Percentiles rank a stretch among this genome's conserved stretches.
Conservation (phyloP, 2,329 filamentous ascomycete genomes). For the Penicillium sp. region DNA sequence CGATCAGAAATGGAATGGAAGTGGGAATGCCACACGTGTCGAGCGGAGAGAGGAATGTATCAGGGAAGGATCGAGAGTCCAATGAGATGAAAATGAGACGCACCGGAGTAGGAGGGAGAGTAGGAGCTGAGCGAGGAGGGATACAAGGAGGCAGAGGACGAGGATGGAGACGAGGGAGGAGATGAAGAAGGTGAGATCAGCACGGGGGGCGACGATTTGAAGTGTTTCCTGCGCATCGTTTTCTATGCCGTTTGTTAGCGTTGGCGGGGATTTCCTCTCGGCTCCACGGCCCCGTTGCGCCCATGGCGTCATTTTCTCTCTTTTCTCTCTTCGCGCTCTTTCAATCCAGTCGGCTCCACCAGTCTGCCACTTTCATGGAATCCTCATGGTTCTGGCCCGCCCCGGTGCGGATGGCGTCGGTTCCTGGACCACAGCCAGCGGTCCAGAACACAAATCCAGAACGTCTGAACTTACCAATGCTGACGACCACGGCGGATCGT, state of each 20-base stretch:
- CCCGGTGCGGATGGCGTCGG: slow-evolving; percentile 2
- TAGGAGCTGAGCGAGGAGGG: slow-evolving; percentile 33
- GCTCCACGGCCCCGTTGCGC: not conserved
- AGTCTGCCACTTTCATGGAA: too few relatives aligned
- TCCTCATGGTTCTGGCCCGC: too few relatives aligned
- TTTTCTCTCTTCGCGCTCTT: not conserved
- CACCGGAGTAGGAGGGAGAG: slow-evolving; percentile 15
- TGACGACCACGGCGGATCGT: too few relatives aligned
- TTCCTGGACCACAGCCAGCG: too few relatives aligned
- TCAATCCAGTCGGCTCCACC: not conserved
- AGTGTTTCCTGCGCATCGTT: slow-evolving; percentile 7
- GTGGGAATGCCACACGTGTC: slow-evolving; percentile 33
- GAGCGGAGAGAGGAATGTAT: slow-evolving; percentile 16
- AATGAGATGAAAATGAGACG: not conserved
- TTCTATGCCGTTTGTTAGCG: not conserved
- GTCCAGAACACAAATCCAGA: too few relatives aligned
- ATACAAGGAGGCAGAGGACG: slow-evolving; percentile 29
- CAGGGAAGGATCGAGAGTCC: not conserved
- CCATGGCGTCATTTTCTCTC: slow-evolving; percentile 5
- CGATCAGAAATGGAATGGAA: slow-evolving; percentile 28
- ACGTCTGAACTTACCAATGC: slow-evolving; percentile 3
- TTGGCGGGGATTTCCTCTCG: slow-evolving; percentile 1
- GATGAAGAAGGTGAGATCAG: too few relatives aligned
- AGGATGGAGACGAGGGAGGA: slow-evolving; percentile 24
- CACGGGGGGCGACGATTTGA: too few relatives aligned